Evolutionary conservation across 2,329 filamentous ascomycete species (phyloP), one percentile per base, ranked within the genome.

Genomic region (Cladosporium velox): DNA sequence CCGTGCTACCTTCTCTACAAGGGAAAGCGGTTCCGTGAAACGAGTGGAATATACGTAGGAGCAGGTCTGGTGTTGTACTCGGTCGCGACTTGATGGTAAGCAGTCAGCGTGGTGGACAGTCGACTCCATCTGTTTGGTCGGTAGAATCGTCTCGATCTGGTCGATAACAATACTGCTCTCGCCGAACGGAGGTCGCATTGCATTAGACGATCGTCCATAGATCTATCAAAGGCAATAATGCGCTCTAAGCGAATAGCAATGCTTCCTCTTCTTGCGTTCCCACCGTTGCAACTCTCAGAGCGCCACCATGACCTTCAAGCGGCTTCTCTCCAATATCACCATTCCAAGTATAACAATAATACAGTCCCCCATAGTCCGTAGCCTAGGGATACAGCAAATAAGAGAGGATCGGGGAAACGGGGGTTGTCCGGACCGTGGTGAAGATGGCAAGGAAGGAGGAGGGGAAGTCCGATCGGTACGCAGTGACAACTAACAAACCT

Each of bases 401-500:
- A 21, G 41, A 47, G 41, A 47, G 2, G n/a, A 47, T 47, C 41
- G 41, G 41, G 41, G 41, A 21, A 47, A 18, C 41, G 41, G 41
- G n/a, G 41, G 41, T 21, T 47, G n/a, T 38, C 34, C 32, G 55
- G 55, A 24, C 32, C 32, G 55, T 52, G 52, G 44, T 38, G 30
- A 28, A 38, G 47, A 26, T 12, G 38, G 41, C 57, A 60, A 21
- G 34, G 26, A 55, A 38, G 60, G 49, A 63, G 60, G 60, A 63
- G 60, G 60, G 60, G 60, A 32, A 54, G 47, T 63, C 60, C 60
- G 60, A 44, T 41, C 60, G 60, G 60, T 61, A 54, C 41, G n/a
- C 41, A 47, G 41, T 47, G 41, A 47, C 41, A 47, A 47, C 14
- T 18, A 41, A 51, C 12, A 28, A 28, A 30, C 28, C 49, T 52